phyloP scores from a whole-genome alignment of 1,139 yeast species.

The Insectozyma bohioensis region DNA sequence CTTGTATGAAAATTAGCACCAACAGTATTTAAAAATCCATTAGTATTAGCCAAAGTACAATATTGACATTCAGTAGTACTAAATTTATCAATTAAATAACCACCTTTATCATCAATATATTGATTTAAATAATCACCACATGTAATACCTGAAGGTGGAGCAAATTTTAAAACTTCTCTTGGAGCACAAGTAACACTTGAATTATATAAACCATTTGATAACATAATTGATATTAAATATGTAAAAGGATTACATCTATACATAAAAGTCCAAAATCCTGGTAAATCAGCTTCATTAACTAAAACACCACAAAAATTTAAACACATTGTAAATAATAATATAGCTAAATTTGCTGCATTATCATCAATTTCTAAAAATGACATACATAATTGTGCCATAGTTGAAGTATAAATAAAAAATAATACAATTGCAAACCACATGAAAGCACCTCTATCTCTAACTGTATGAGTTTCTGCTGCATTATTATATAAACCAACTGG shows the following conservation, averaged over 20 bases:
- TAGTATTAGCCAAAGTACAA: conserved; percentile 51
- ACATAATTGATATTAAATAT: conserved; percentile 41
- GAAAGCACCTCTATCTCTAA: conserved; percentile 39
- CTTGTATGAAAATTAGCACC: conserved; percentile 44
- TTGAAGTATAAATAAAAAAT: conserved; percentile 32
- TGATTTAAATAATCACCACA: conserved; percentile 53
- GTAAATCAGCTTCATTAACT: conserved; percentile 25
- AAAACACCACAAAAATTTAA: conserved; percentile 38
- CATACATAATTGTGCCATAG: conserved; percentile 40
- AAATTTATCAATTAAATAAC: conserved; percentile 46
- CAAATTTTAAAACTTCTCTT: conserved; percentile 24
- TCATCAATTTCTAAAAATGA: conserved; percentile 39
- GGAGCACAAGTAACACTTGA: conserved; percentile 25
- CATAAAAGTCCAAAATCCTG: conserved; percentile 40
- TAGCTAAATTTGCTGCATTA: conserved; percentile 37
- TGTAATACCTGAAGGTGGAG: conserved; percentile 48
- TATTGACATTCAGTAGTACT: conserved; percentile 47
- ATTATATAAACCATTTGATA: conserved; percentile 37
- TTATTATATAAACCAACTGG: conserved; percentile 64
- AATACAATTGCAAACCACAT: conserved; percentile 44
- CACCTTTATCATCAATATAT: conserved; percentile 48
- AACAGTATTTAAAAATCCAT: conserved; percentile 47
- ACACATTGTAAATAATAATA: conserved; percentile 27
- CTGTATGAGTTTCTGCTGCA: conserved; percentile 36
- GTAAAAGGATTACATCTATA: conserved; percentile 58